Evolutionary conservation across 257 asterid species (phyloP).

Genomic region (Parsonsia alboflavescens): DNA sequence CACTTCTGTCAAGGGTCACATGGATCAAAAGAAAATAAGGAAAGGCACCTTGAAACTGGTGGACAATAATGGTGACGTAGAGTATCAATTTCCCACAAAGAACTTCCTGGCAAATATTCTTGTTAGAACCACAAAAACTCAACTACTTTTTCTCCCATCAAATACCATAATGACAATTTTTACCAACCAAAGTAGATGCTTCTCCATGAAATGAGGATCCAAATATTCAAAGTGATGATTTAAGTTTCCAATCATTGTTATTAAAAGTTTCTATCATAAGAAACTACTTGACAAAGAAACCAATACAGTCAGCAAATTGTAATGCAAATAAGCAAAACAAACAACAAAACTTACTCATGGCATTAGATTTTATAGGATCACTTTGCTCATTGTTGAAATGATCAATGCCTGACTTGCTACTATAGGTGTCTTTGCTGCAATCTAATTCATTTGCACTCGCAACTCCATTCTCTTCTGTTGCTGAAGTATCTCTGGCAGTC

Average conservation of each 20-base stretch:
- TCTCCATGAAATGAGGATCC: neutral
- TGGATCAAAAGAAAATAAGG: neutral
- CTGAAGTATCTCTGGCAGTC: constrained; percentile 33
- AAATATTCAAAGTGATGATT: neutral
- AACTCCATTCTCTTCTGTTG: constrained; percentile 27
- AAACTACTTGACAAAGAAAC: neutral
- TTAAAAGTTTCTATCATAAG: neutral
- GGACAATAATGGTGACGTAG: constrained; percentile 84
- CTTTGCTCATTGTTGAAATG: constrained; percentile 65
- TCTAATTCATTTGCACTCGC: constrained; percentile 19
- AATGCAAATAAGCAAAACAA: constrained; percentile 1
- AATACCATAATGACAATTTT: neutral
- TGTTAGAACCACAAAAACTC: constrained; percentile 8
- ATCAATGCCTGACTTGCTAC: constrained; percentile 59
- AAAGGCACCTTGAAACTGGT: constrained; percentile 69
- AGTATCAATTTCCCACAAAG: constrained; percentile 91
- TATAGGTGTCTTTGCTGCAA: constrained; percentile 21
- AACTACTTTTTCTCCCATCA: neutral
- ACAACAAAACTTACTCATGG: constrained; percentile 57
- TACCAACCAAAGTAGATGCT: neutral
- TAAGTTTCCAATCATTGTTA: neutral
- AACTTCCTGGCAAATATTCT: constrained; percentile 62
- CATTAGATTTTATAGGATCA: constrained; percentile 64
- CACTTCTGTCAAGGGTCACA: neutral
- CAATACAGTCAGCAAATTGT: neutral